phyloP scores from a whole-genome alignment of 768 basidiomycete genomes.

The Mycena kentingensis region DNA sequence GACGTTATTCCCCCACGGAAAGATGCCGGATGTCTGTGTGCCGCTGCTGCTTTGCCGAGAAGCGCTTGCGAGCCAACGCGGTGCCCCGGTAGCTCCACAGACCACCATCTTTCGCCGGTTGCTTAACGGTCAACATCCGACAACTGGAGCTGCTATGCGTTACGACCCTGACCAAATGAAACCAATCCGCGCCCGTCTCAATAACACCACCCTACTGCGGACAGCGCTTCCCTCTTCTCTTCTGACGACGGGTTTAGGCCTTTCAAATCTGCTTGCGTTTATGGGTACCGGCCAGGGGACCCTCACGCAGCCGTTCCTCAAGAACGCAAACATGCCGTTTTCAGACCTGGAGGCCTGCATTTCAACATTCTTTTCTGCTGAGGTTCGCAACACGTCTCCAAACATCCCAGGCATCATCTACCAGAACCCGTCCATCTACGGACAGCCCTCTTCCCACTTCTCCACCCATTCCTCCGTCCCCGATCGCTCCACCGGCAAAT shows the following conservation, averaged over 20 bases:
- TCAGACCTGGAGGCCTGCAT: not conserved
- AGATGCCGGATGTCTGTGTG: not conserved
- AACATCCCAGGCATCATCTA: not conserved
- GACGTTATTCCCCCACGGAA: not conserved
- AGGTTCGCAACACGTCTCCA: not conserved
- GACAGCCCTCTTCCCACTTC: not conserved
- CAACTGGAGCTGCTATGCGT: not conserved
- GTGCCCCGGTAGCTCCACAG: not conserved
- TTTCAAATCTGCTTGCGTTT: conserved; percentile 11
- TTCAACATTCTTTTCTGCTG: not conserved
- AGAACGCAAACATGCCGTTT: not conserved
- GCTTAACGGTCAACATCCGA: not conserved
- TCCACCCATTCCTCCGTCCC: not conserved
- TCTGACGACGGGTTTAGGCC: not conserved
- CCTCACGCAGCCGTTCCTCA: conserved; percentile 7
- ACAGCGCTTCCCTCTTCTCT: not conserved
- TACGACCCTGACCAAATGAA: conserved; percentile 12
- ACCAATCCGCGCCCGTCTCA: conserved; percentile 1
- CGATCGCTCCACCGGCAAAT: not conserved
- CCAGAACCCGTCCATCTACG: conserved; percentile 6
- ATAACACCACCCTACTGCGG: not conserved
- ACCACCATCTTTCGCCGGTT: not conserved
- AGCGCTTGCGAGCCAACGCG: not conserved
- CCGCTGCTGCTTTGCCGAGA: not conserved
- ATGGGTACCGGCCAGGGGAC: conserved; percentile 20